Conservation (phyloP, 257 asterid genomes). For the Gentiana macrophylla region DNA sequence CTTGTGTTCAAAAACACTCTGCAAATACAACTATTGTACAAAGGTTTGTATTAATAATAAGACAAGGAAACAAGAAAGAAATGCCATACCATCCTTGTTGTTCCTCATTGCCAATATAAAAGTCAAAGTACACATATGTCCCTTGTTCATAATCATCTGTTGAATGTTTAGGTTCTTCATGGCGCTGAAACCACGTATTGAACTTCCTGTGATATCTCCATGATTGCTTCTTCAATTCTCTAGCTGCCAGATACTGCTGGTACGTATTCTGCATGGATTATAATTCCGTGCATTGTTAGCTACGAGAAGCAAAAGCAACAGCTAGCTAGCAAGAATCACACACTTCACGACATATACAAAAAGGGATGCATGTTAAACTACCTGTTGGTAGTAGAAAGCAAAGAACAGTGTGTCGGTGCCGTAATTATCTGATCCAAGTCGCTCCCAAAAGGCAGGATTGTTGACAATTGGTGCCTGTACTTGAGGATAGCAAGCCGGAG, state of each 20-base stretch:
- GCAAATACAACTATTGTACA: background rate
- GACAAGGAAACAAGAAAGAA: background rate
- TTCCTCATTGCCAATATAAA: constrained; percentile 82
- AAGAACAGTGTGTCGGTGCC: constrained; percentile 90
- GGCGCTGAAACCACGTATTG: constrained; percentile 99
- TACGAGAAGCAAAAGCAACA: background rate
- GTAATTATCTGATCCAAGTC: constrained; percentile 82
- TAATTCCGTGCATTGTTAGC: constrained; percentile 15
- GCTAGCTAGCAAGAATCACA: too few relatives aligned
- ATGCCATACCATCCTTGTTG: constrained; percentile 86
- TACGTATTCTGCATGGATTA: constrained; percentile 71
- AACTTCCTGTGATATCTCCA: constrained; percentile 97
- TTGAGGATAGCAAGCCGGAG: constrained; percentile 94
- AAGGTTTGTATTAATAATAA: background rate
- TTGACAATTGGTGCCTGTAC: constrained; percentile 93
- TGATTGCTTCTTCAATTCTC: constrained; percentile 89
- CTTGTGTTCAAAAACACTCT: background rate
- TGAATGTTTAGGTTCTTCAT: constrained; percentile 90
- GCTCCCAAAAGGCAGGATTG: constrained; percentile 97
- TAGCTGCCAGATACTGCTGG: constrained; percentile 97
- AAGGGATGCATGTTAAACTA: constrained; percentile 10
- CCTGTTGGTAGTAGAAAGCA: constrained; percentile 97
- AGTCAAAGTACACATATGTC: constrained; percentile 95
- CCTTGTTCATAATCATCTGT: constrained; percentile 96
- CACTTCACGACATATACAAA: too few relatives aligned